Percentiles rank a stretch among this genome's conserved stretches.
These are phyloP conservation scores for Avena insularis DNA, from an alignment of 176 grass and related monocot species.

Conservation along the genomic window DNA sequence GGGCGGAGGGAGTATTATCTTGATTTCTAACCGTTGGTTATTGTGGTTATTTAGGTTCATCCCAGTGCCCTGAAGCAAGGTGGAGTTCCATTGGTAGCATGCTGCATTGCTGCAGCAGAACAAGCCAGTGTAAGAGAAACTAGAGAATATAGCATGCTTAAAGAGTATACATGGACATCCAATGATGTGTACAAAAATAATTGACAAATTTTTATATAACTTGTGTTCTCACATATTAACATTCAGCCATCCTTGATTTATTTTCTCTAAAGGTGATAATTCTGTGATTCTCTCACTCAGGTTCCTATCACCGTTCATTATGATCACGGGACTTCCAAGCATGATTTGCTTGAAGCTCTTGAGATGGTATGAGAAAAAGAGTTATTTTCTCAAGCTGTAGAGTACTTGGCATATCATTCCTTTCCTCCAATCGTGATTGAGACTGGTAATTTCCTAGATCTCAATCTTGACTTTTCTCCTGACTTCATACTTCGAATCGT, in stretches of 20 bases:
- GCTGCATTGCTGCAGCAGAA: slow-evolving; percentile 91
- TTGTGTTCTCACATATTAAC: not conserved
- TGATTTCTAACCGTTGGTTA: slow-evolving; percentile 30
- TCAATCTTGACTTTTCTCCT: slow-evolving; percentile 46
- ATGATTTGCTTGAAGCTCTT: slow-evolving; percentile 85
- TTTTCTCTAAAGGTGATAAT: slow-evolving; percentile 34
- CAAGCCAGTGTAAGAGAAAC: slow-evolving; percentile 65
- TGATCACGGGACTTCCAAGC: slow-evolving; percentile 87
- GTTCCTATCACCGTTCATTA: slow-evolving; percentile 88
- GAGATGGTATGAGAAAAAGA: slow-evolving; percentile 69
- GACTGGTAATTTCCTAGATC: slow-evolving; percentile 22
- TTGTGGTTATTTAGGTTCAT: slow-evolving; percentile 73
- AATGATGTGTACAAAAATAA: slow-evolving; percentile 1
- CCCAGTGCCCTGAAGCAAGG: slow-evolving; percentile 90
- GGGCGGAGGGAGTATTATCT: not conserved
- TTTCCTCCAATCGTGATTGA: slow-evolving; percentile 21
- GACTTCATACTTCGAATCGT: not conserved
- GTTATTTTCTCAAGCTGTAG: slow-evolving; percentile 29
- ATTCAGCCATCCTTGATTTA: slow-evolving; percentile 30
- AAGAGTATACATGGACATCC: not conserved
- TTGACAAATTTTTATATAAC: slow-evolving; percentile 2
- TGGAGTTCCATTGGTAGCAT: slow-evolving; percentile 76
- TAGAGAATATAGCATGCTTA: slow-evolving; percentile 22
- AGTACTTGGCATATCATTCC: slow-evolving; percentile 4
- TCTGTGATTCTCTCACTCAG: slow-evolving; percentile 54